These are phyloP conservation scores for Zygotorulaspora chibaensis DNA, from an alignment of 805 yeast genomes.

Conservation along the genomic window DNA sequence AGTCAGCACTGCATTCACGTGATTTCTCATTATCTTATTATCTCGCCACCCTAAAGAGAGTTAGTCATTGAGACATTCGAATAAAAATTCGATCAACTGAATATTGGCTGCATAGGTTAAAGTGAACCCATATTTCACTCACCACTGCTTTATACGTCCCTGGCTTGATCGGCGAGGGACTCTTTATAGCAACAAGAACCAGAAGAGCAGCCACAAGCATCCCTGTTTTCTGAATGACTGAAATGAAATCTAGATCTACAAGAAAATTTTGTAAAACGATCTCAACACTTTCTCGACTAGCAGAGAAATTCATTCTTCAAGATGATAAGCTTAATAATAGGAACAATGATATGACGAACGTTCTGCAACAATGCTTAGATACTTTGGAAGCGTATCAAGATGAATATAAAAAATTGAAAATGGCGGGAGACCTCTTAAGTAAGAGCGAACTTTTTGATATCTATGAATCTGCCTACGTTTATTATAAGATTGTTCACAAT, in stretches of 20 bases:
- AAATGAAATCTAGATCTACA: background rate
- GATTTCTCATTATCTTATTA: too few relatives aligned
- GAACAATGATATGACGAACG: slow-evolving; percentile 21
- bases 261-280: slow-evolving; percentile 16
- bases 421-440: slow-evolving; percentile 1
- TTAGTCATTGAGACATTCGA: too few relatives aligned
- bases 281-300: slow-evolving; percentile 19
- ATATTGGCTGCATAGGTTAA: too few relatives aligned
- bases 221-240: background rate
- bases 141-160: background rate
- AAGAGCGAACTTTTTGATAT: slow-evolving; percentile 15
- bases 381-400: slow-evolving; percentile 32
- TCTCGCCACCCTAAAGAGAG: too few relatives aligned
- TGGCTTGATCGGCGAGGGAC: background rate
- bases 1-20: too few relatives aligned
- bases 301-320: slow-evolving; percentile 23
- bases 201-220: slow-evolving; percentile 1
- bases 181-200: background rate
- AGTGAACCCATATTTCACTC: background rate
- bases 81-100: too few relatives aligned
- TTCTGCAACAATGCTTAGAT: slow-evolving; percentile 31
- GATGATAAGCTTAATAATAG: slow-evolving; percentile 13
- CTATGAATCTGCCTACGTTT: slow-evolving; percentile 34
- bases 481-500: slow-evolving; percentile 34
- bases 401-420: slow-evolving; percentile 26